phyloP scores from a whole-genome alignment of 78 protist genomes.

The Speleostelium caveatum region DNA sequence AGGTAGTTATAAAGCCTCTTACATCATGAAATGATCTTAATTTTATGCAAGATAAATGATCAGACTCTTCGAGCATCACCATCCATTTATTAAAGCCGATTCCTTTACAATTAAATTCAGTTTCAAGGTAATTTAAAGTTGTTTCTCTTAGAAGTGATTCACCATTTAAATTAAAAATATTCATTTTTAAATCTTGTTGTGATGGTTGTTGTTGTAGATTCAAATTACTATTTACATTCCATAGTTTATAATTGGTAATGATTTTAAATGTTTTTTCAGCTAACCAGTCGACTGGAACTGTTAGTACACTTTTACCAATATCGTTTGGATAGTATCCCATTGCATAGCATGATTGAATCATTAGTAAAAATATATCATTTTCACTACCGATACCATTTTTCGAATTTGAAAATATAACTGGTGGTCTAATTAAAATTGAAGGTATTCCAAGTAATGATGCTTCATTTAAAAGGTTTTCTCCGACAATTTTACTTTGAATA shows the following conservation, averaged over 20 bases:
- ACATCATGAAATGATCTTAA: background rate
- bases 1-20: background rate
- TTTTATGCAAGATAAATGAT: background rate
- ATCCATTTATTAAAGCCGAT: background rate
- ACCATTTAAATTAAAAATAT: background rate
- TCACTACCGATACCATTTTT: constrained; percentile 23
- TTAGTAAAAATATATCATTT: background rate
- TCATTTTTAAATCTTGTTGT: background rate
- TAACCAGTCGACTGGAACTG: background rate
- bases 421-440: background rate
- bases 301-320: background rate
- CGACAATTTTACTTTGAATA: constrained; percentile 36
- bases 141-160: background rate
- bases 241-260: background rate
- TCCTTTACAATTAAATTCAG: background rate
- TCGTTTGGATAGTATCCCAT: background rate
- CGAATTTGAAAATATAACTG: constrained; percentile 24
- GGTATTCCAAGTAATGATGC: constrained; percentile 19
- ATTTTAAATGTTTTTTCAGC: background rate
- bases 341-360: background rate
- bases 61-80: background rate
- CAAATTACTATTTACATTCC: background rate
- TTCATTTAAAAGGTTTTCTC: background rate
- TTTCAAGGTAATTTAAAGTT: background rate
- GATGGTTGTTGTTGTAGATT: background rate